Evolutionary conservation across 108 stramenopile species (phyloP), one percentile per base, ranked within the genome.

Genomic region (Aurantiochytrium sp.): DNA sequence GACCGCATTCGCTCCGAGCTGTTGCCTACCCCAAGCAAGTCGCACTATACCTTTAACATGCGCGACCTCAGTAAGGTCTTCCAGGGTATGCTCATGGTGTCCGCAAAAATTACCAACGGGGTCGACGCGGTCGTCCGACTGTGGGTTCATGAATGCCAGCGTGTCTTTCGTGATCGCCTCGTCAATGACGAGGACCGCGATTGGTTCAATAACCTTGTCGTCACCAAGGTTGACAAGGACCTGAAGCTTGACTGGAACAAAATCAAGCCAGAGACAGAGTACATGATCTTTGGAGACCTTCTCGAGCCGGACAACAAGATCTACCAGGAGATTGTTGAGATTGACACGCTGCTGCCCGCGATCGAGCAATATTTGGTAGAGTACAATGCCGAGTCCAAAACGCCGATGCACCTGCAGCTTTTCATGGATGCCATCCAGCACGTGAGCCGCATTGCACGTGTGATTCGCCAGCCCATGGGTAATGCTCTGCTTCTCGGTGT

Each of bases 21-120:
- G 42, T 72, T 94, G 42, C 94, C 94, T 4, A 94, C 94, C 10
- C 94, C 93, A 5, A 87, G n/a, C 92, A 95, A 92, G 91, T 91
- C 91, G 29, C 95, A 95, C 93, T 95, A 95, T 91, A 95, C 94
- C 19, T 95, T 95, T 90, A 95, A 95, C 91, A 91, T 95, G 21
- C 89, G 95, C 5, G 95, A 95, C 58, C 60, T 95, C 25, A 94
- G 94, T 44, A 95, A 95, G 91, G 94, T 95, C 2, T 94, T 94
- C 76, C 93, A 93, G 90, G 95, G 95, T 5, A 87, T 93, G 71
- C 91, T 95, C 12, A 95, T 95, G 95, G 72, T 88, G 23, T 49
- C 88, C 49, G n/a, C 90, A 19, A 93, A 93, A 92, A 18, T 29
- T 2, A 72, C 93, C 42, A 60, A 88, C 25, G 60, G 58, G 49